A percentile compares a stretch with the other conserved stretches of the same genome.
These are phyloP conservation scores for Botrytis tulipae DNA, from an alignment of 2,329 filamentous ascomycete genomes.

Conservation along the genomic window DNA sequence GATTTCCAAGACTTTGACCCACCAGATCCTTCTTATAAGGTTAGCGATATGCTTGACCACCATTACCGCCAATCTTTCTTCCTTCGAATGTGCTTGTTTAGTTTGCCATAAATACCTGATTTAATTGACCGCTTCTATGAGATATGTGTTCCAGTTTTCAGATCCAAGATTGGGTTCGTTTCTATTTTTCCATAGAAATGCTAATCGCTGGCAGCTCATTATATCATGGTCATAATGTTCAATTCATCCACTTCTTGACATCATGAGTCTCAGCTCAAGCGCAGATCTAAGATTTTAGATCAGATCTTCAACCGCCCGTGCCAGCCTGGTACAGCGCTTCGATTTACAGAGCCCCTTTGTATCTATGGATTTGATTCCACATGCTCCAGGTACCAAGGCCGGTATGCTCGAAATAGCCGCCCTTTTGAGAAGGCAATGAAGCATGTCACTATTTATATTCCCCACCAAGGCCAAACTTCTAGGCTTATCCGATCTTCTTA, in stretches of 20 bases:
- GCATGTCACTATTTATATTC: background rate
- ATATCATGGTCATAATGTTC: background rate
- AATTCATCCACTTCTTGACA: slow-evolving; percentile 1
- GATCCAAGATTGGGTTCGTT: background rate
- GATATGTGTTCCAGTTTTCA: background rate
- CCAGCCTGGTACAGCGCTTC: background rate
- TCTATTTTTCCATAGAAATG: background rate
- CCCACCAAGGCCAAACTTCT: background rate
- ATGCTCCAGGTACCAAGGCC: background rate
- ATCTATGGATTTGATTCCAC: background rate
- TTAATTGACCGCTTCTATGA: background rate
- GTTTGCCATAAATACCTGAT: background rate
- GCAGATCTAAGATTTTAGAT: background rate
- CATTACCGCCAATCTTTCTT: background rate
- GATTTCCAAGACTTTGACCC: background rate
- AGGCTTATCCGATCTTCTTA: background rate
- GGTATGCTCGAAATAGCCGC: background rate
- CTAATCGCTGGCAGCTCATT: background rate
- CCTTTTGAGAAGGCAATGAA: background rate
- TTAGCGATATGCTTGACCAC: background rate
- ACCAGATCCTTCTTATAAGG: background rate
- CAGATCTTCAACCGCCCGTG: background rate
- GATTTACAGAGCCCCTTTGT: background rate
- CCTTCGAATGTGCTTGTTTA: background rate
- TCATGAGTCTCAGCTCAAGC: background rate